A percentile compares a stretch with the other conserved stretches of the same genome.
Evolutionary conservation across 371 early-diverging fungal genomes (phyloP).

Genomic region (Lichtheimia ramosa): DNA sequence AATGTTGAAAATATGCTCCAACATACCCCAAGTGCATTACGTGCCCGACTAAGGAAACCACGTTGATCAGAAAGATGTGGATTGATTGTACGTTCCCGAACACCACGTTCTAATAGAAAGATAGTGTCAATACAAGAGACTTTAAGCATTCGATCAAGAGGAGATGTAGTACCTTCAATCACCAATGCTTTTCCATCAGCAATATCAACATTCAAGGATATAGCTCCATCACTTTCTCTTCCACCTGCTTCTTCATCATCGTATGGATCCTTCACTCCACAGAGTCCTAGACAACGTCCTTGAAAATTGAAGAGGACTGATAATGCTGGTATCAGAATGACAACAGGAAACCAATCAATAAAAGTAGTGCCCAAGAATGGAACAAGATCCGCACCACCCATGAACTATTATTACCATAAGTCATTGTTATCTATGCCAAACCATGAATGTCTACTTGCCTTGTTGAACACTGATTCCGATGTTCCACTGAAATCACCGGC

Average conservation of each 20-base stretch:
- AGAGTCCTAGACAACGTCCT: slow-evolving; percentile 71
- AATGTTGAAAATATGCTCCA: background rate
- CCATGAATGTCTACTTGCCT: slow-evolving; percentile 16
- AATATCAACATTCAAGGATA: slow-evolving; percentile 33
- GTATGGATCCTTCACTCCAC: slow-evolving; percentile 62
- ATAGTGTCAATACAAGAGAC: background rate
- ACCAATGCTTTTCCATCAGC: slow-evolving; percentile 51
- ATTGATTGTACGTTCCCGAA: slow-evolving; percentile 28
- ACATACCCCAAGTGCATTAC: slow-evolving; percentile 10
- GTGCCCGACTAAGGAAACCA: slow-evolving; percentile 25
- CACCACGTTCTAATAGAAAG: slow-evolving; percentile 22
- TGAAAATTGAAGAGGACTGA: slow-evolving; percentile 80
- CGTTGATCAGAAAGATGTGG: slow-evolving; percentile 20
- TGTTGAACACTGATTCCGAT: slow-evolving; percentile 42
- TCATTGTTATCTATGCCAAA: background rate
- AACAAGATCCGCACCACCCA: slow-evolving; percentile 86
- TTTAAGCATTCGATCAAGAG: background rate
- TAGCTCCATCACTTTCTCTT: slow-evolving; percentile 29
- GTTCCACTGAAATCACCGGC: slow-evolving; percentile 30
- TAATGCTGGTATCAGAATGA: slow-evolving; percentile 77
- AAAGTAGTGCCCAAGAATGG: slow-evolving; percentile 87
- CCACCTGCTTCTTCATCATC: slow-evolving; percentile 51
- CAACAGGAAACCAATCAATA: slow-evolving; percentile 84
- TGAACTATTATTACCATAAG: slow-evolving; percentile 48
- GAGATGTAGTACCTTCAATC: slow-evolving; percentile 42